Evolutionary conservation across 2,329 filamentous ascomycete species (phyloP), one percentile per base, ranked within the genome.

Genomic region (Zymoseptoria crescenta): DNA sequence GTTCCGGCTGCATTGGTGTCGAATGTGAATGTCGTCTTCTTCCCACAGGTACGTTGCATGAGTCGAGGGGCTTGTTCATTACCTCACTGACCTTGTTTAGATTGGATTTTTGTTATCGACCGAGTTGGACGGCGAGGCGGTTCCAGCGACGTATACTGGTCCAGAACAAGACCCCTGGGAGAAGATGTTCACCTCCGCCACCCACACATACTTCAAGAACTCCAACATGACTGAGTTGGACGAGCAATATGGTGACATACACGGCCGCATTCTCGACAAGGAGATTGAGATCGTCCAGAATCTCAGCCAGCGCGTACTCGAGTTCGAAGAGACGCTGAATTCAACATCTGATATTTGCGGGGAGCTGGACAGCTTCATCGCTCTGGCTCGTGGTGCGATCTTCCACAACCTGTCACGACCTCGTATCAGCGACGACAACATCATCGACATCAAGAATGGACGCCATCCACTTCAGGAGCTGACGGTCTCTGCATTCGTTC

Each of bases 221-320:
- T 78, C 75, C 4, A 81, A 86, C 58, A 96, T 96, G 87, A 81
- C 78, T 59, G 86, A 92, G 62, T 82, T 99, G 74, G 93, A 97
- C 68, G 79, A 82, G 8, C 82, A 87, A 58, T 86, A 91, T 64
- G 94, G 94, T 9, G 93, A 97, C 71, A 81, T 96, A 29, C 93
- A 93, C 67, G 86, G 88, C 45, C 80, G 84, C 59, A 96, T 99
- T 58, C 88, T 89, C 67, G 92, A 96, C 68, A 85, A 84, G 57
- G 93, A 99, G 71, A 92, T 96, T 51, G 89, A 96, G 65, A 89
- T 97, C 50, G 81, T 94, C 0, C 88, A 96, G 67, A 78, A 82
- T 3, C 82, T 99, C 29, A 85, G 89, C 1, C 83, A 88, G 52
- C 80, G 79, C 45, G 78, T 96, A 16, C 76, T 96, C 0, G 77